These are phyloP conservation scores for Epichloe scottii DNA, from an alignment of 2,329 filamentous ascomycete species.

Conservation along the genomic window DNA sequence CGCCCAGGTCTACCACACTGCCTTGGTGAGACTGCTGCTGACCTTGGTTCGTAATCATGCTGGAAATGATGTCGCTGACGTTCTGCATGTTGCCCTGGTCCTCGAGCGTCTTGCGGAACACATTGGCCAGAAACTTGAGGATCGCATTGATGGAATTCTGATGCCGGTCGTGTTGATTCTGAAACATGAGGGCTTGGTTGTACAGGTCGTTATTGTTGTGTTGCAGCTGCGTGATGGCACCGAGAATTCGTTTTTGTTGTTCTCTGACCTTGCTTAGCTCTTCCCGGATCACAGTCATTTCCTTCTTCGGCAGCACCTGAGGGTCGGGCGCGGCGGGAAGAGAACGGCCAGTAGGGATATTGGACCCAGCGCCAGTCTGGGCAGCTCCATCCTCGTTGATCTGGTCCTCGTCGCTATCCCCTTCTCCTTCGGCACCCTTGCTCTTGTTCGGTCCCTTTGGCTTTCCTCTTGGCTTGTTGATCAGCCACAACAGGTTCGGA, in stretches of 20 bases:
- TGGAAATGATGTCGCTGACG: constrained; percentile 72
- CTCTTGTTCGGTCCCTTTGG: constrained; percentile 45
- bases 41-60: constrained; percentile 50
- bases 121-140: constrained; percentile 87
- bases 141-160: constrained; percentile 99
- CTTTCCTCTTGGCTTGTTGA: constrained; percentile 80
- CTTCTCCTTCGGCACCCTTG: constrained; percentile 2
- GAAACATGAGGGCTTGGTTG: constrained; percentile 77
- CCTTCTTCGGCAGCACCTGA: constrained; percentile 50
- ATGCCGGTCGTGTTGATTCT: constrained; percentile 86
- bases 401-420: constrained; percentile 51
- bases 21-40: constrained; percentile 35
- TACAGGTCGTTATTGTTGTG: constrained; percentile 82
- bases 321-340: constrained; percentile 29
- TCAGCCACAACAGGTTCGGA: constrained; percentile 87
- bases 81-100: constrained; percentile 58
- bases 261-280: constrained; percentile 74
- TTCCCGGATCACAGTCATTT: constrained; percentile 63
- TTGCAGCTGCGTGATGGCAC: constrained; percentile 66
- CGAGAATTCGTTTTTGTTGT: constrained; percentile 76
- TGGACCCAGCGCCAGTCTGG: constrained; percentile 11
- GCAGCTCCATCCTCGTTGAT: constrained; percentile 43
- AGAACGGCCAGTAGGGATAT: constrained; percentile 16
- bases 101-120: constrained; percentile 88
- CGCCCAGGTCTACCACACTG: constrained; percentile 48